Evolutionary conservation across 2,329 filamentous ascomycete species (phyloP).

Genomic region (Curvularia sp.): DNA sequence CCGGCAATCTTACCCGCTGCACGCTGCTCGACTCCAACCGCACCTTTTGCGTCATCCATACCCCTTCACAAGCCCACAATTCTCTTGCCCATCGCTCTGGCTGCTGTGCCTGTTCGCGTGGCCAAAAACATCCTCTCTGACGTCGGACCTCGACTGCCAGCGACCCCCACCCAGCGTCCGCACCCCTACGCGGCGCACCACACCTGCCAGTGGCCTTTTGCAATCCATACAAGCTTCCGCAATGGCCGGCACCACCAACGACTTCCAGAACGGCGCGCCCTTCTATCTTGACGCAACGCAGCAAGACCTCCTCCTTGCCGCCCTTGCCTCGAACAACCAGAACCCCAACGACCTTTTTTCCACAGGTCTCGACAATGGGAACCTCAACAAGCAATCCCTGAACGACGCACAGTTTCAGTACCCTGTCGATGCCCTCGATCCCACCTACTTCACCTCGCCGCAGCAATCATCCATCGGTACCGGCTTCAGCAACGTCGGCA

Average conservation of each 20-base stretch:
- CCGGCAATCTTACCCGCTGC: conserved; percentile 17
- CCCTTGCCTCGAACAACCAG: conserved; percentile 56
- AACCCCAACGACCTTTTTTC: conserved; percentile 41
- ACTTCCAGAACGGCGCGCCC: conserved; percentile 50
- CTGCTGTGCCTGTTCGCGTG: conserved; percentile 13
- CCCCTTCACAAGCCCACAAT: conserved; percentile 3
- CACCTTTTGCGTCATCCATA: conserved; percentile 25
- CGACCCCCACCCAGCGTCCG: conserved; percentile 9
- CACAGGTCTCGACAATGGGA: conserved; percentile 24
- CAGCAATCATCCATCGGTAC: conserved; percentile 50
- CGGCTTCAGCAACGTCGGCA: conserved; percentile 57
- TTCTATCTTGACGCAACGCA: conserved; percentile 56
- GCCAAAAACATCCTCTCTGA: conserved; percentile 14
- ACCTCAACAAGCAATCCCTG: conserved; percentile 22
- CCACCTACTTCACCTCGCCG: conserved; percentile 48
- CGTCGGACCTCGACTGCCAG: conserved; percentile 12
- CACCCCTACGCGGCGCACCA: conserved; percentile 8
- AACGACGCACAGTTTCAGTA: conserved; percentile 42
- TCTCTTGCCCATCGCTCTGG: conserved; percentile 7
- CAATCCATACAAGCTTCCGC: conserved; percentile 14
- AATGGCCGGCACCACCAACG: conserved; percentile 50
- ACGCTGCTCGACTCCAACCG: conserved; percentile 12
- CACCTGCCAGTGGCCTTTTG: neutral
- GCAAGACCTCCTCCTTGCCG: conserved; percentile 57
- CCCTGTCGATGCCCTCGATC: conserved; percentile 44